A percentile compares a stretch with the other conserved stretches of the same genome.
These are phyloP conservation scores for Canna indica DNA, from an alignment of 176 grass and related monocot species.

Conservation along the genomic window DNA sequence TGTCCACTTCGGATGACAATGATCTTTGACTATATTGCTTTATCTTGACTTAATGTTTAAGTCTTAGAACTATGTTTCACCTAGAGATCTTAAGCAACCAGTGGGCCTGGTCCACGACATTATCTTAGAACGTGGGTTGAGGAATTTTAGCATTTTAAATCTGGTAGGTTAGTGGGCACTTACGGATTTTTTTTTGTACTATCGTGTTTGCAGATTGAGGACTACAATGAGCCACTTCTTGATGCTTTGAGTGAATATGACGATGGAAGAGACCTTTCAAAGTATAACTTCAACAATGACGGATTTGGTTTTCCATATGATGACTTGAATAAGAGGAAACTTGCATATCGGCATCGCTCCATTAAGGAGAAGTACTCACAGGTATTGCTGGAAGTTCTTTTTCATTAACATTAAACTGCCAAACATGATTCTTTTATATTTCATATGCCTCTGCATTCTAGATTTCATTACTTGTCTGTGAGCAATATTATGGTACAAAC, in stretches of 20 bases:
- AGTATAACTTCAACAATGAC: constrained; percentile 76
- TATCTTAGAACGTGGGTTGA: too few species aligned
- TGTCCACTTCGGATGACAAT: too few species aligned
- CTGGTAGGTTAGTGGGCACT: background rate
- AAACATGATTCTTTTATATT: too few species aligned
- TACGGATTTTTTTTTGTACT: constrained; percentile 21
- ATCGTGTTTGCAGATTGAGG: constrained; percentile 56
- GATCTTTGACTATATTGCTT: too few species aligned
- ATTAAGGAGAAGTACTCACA: constrained; percentile 75
- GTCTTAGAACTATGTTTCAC: too few species aligned
- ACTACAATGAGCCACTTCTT: constrained; percentile 82
- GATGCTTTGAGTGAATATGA: constrained; percentile 61
- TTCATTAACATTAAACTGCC: too few species aligned
- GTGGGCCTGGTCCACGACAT: too few species aligned
- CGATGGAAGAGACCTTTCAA: constrained; percentile 68
- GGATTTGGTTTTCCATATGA: constrained; percentile 66
- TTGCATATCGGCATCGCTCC: constrained; percentile 81
- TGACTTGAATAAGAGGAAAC: constrained; percentile 77
- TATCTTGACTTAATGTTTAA: too few species aligned
- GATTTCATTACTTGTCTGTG: background rate
- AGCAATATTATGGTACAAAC: background rate
- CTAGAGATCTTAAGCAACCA: background rate
- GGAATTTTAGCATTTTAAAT: background rate
- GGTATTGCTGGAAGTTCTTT: constrained; percentile 31
- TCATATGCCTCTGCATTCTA: background rate